phyloP scores from a whole-genome alignment of 2,329 filamentous ascomycete species.

The Cryphonectria naterciae region DNA sequence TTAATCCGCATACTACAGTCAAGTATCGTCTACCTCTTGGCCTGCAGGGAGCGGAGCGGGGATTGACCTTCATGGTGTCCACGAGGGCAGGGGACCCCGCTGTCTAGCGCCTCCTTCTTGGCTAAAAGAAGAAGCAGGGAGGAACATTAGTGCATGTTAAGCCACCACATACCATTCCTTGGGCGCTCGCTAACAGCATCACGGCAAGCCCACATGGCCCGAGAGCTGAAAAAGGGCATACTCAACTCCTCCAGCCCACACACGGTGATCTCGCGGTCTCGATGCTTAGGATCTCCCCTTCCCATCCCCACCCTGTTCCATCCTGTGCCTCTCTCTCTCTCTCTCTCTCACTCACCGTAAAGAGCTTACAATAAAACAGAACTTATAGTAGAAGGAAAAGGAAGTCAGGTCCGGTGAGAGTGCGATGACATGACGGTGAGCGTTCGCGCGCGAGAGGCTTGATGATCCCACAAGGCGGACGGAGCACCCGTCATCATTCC shows the following conservation, averaged over 20 bases:
- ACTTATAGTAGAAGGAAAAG: neutral
- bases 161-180: neutral
- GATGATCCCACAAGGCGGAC: slow-evolving; percentile 12
- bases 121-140: slow-evolving; percentile 17
- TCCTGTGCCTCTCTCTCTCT: neutral
- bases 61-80: slow-evolving; percentile 13
- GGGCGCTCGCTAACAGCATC: neutral
- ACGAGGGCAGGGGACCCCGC: slow-evolving; percentile 19
- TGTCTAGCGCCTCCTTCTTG: slow-evolving; percentile 11
- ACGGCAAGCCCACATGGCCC: neutral
- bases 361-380: neutral
- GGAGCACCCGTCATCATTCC: neutral
- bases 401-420: neutral
- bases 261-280: neutral
- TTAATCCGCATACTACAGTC: neutral
- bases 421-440: slow-evolving; percentile 5
- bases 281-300: neutral
- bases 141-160: neutral
- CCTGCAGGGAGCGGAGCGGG: slow-evolving; percentile 12
- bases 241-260: slow-evolving; percentile 8
- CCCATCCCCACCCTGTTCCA: neutral
- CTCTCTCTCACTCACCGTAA: neutral
- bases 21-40: neutral
- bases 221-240: neutral
- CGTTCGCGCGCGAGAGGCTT: neutral